phyloP scores from a whole-genome alignment of 2,329 filamentous ascomycete genomes.

The Didymella pomorum region DNA sequence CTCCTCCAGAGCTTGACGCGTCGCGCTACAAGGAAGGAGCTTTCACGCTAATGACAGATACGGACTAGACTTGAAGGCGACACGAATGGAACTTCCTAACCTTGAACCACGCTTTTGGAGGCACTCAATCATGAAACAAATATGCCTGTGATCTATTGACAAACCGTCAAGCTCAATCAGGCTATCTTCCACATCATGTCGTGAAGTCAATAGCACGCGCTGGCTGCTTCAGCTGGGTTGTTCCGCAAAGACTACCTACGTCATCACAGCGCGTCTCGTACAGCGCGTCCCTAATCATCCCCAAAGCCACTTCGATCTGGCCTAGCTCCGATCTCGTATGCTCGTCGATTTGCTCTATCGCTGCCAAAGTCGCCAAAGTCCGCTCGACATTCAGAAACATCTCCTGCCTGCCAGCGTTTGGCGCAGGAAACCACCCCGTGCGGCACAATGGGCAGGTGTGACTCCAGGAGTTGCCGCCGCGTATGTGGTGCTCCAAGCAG shows the following conservation, averaged over 20 bases:
- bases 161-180: neutral
- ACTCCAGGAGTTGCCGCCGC: constrained; percentile 31
- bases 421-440: constrained; percentile 29
- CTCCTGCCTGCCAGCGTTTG: constrained; percentile 20
- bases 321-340: constrained; percentile 21
- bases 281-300: constrained; percentile 23
- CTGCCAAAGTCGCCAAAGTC: constrained; percentile 17
- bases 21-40: neutral
- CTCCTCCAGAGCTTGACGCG: neutral
- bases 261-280: constrained; percentile 20
- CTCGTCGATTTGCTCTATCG: constrained; percentile 17
- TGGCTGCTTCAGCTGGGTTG: neutral
- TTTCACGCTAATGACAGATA: neutral
- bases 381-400: constrained; percentile 17
- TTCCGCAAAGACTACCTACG: neutral
- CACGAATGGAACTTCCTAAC: too few relatives aligned
- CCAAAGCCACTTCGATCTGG: constrained; percentile 21
- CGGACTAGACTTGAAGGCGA: neutral
- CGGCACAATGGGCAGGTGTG: constrained; percentile 34
- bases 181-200: neutral
- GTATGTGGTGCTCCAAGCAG: constrained; percentile 33
- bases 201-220: neutral
- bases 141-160: neutral
- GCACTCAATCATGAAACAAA: too few relatives aligned
- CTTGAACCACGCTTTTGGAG: neutral